Conservation (phyloP, 2,329 filamentous ascomycete genomes). For the Talaromyces sp. region DNA sequence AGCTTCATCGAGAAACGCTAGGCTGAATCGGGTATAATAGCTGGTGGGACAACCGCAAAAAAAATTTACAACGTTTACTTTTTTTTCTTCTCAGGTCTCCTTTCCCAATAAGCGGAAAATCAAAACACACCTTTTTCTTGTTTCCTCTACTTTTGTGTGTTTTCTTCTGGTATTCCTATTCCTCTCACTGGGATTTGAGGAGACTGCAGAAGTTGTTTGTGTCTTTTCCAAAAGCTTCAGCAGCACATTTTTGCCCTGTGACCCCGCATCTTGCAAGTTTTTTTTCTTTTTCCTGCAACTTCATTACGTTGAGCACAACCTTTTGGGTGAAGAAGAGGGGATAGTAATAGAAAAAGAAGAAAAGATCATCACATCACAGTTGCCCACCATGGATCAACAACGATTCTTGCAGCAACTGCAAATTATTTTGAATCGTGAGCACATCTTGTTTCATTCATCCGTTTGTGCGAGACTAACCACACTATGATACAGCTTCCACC, state of each 20-base stretch:
- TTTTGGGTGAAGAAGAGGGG: conserved; percentile 7
- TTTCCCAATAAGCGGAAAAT: background rate
- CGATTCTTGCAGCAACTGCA: conserved; percentile 83
- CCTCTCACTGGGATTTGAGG: background rate
- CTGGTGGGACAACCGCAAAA: conserved; percentile 8
- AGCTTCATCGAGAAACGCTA: background rate
- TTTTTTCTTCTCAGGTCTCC: conserved; percentile 7
- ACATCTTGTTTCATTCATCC: conserved; percentile 16
- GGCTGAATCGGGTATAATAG: background rate
- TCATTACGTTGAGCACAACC: conserved; percentile 1
- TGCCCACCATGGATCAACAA: conserved; percentile 67
- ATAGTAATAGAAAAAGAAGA: background rate
- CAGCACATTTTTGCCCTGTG: background rate
- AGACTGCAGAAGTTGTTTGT: conserved; percentile 1
- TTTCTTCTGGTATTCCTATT: background rate
- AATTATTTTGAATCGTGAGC: conserved; percentile 81
- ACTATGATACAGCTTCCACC: conserved; percentile 66
- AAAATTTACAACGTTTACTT: conserved; percentile 14
- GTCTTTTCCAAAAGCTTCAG: background rate
- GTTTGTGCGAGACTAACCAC: conserved; percentile 11
- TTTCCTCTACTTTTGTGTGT: background rate
- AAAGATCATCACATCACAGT: background rate
- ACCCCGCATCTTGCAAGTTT: conserved; percentile 11
- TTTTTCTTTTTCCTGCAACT: conserved; percentile 1
- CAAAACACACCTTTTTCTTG: background rate